Evolutionary conservation across 192 early-diverging fungal genomes (phyloP), one percentile per base, ranked within the genome.

Genomic region (Coemansia sp.): DNA sequence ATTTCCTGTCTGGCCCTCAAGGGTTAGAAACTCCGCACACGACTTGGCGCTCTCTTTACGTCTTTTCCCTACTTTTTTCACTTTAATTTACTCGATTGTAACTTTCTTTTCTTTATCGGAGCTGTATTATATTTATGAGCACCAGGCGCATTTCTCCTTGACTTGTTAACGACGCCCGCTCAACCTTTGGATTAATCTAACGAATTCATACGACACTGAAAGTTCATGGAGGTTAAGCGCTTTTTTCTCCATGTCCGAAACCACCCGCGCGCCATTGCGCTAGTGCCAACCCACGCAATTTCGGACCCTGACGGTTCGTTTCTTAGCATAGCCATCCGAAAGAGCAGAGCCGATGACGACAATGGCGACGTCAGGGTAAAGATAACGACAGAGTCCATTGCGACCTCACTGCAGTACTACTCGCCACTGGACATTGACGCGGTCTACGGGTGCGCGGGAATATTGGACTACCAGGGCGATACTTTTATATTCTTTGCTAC

Each of bases 401-500:
- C 37, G 10, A 24, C 64, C 19, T 61, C 60, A 8, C 62, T 81
- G 34, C 73, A 62, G 61, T 35, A 70, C 57, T 81, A 51, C 75
- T 66, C 65, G 24, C 69, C 70, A 5, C 67, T 85, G 17, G 84
- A 78, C 42, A 66, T 73, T 21, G 84, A 85, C 24, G 62, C 84
- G 0, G 71, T 79, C 2, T 85, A 81, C 66, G 84, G 84, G 17
- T 72, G 73, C 53, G 75, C 66, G 6, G 84, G 84, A 4, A 29
- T 85, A 8, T 42, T 85, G 33, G 77, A 85, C 63, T 81, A 79
- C 68, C 72, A 79, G 50, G 65, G 64, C 85, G 92, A 93, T 64
- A 89, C 86, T 16, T 92, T 90, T 67, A 65, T 92, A 61, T 88
- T 87, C 2, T 79, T 92, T 19, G 83, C 91, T 24, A 90, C 89